Conservation (phyloP, 2,329 filamentous ascomycete species). For the Ophiostoma ips region DNA sequence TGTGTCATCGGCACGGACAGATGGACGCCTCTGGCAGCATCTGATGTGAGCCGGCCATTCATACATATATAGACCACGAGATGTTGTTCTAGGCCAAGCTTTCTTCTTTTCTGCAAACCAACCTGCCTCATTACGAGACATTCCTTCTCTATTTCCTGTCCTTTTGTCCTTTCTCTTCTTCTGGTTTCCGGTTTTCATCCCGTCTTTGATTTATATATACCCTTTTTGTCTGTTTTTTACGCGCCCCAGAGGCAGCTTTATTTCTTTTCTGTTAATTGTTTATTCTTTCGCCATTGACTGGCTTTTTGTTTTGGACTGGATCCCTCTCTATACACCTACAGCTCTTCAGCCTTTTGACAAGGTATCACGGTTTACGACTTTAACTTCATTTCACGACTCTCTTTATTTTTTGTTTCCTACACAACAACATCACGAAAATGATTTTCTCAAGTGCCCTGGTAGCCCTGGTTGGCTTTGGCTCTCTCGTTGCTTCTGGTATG, state of each 20-base stretch:
- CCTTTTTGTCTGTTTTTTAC: slow-evolving; percentile 1
- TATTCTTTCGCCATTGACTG: not conserved
- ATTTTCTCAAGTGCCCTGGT: slow-evolving; percentile 16
- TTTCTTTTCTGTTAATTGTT: not conserved
- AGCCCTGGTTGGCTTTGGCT: slow-evolving; percentile 18
- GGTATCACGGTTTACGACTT: not conserved
- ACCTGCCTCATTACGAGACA: not conserved
- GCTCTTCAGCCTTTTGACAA: slow-evolving; percentile 11
- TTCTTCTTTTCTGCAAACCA: slow-evolving; percentile 5
- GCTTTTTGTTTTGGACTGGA: not conserved
- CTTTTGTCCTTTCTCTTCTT: slow-evolving; percentile 5
- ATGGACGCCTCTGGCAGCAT: too few species aligned
- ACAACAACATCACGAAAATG: slow-evolving; percentile 11
- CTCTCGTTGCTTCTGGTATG: slow-evolving; percentile 19
- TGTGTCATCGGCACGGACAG: not conserved
- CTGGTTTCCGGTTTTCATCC: not conserved
- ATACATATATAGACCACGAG: slow-evolving; percentile 4
- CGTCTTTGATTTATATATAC: not conserved
- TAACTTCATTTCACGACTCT: not conserved
- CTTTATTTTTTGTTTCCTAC: too few species aligned
- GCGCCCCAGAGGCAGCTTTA: slow-evolving; percentile 16
- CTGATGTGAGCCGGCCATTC: not conserved
- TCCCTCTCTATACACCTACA: not conserved
- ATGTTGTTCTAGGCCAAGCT: not conserved
- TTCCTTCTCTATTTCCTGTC: not conserved